Conservation (phyloP, 2,329 filamentous ascomycete genomes). For the Fusarium ramigenum region DNA sequence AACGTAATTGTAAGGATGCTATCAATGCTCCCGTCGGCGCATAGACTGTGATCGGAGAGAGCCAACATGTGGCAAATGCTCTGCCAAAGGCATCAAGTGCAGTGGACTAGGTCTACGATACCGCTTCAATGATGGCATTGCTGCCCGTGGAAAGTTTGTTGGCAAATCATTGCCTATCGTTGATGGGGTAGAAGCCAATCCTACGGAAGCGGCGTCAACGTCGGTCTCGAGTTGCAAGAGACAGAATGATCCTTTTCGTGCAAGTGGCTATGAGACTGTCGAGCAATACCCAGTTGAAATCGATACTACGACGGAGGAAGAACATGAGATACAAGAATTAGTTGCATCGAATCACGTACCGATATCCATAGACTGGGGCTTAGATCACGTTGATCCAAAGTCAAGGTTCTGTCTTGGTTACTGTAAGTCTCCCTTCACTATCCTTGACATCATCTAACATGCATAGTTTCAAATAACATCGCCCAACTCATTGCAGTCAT, state of each 20-base stretch:
- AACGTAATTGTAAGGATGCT: slow-evolving; percentile 21
- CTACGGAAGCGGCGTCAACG: fast-evolving
- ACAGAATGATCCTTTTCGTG: not conserved
- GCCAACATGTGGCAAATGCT: slow-evolving; percentile 35
- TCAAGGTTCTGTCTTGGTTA: slow-evolving; percentile 36
- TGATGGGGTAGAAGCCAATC: not conserved
- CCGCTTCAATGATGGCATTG: slow-evolving; percentile 38
- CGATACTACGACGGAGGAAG: not conserved
- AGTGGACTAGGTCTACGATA: slow-evolving; percentile 35
- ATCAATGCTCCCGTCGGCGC: slow-evolving; percentile 37
- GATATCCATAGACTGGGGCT: not conserved
- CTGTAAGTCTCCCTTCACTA: not conserved
- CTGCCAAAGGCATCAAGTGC: slow-evolving; percentile 31
- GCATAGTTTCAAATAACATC: slow-evolving; percentile 31
- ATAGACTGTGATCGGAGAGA: slow-evolving; percentile 39
- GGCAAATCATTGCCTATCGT: slow-evolving; percentile 28
- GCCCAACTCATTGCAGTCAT: slow-evolving; percentile 37
- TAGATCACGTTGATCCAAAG: slow-evolving; percentile 32
- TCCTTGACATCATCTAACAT: not conserved
- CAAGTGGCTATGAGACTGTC: not conserved
- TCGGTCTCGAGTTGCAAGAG: not conserved
- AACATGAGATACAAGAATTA: not conserved
- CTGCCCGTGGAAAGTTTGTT: slow-evolving; percentile 33
- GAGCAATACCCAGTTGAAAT: not conserved
- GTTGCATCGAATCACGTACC: not conserved